Evolutionary conservation across 164 flowering plant species (phyloP).

Genomic region (Macadamia integrifolia): DNA sequence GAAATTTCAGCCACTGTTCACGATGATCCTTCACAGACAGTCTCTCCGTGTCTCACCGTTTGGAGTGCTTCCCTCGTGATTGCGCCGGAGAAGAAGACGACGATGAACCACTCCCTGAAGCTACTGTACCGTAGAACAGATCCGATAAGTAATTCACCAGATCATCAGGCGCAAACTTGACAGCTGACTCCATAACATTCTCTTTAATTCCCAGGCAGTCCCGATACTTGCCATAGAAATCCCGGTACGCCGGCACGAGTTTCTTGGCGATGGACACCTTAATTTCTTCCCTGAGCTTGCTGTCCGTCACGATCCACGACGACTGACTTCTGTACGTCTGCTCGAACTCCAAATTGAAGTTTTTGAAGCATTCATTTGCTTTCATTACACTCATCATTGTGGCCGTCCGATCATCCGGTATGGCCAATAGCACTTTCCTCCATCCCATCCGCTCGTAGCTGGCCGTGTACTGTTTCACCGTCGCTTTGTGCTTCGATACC

Average conservation of each 20-base stretch:
- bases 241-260: slow-evolving; percentile 33
- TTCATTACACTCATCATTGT: slow-evolving; percentile 16
- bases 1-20: too few relatives aligned
- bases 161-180: slow-evolving; percentile 49
- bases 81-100: slow-evolving; percentile 15
- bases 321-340: slow-evolving; percentile 37
- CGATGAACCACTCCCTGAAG: slow-evolving; percentile 14
- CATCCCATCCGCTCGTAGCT: slow-evolving; percentile 53
- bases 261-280: slow-evolving; percentile 35
- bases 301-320: slow-evolving; percentile 36
- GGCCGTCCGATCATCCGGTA: slow-evolving; percentile 32
- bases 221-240: slow-evolving; percentile 25
- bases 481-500: slow-evolving; percentile 40
- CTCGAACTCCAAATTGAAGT: slow-evolving; percentile 46
- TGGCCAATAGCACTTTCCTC: slow-evolving; percentile 37
- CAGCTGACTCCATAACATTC: slow-evolving; percentile 9
- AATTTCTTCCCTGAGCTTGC: slow-evolving; percentile 47
- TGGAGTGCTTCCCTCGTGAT: background rate
- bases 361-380: slow-evolving; percentile 28
- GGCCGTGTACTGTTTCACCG: slow-evolving; percentile 35
- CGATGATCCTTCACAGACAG: too few relatives aligned
- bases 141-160: slow-evolving; percentile 44
- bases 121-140: slow-evolving; percentile 23
- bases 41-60: too few relatives aligned
- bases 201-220: slow-evolving; percentile 9